A percentile compares a stretch with the other conserved stretches of the same genome.
These are phyloP conservation scores for Paralagenidium karlingii DNA, from an alignment of 352 stramenopile species.

Conservation along the genomic window DNA sequence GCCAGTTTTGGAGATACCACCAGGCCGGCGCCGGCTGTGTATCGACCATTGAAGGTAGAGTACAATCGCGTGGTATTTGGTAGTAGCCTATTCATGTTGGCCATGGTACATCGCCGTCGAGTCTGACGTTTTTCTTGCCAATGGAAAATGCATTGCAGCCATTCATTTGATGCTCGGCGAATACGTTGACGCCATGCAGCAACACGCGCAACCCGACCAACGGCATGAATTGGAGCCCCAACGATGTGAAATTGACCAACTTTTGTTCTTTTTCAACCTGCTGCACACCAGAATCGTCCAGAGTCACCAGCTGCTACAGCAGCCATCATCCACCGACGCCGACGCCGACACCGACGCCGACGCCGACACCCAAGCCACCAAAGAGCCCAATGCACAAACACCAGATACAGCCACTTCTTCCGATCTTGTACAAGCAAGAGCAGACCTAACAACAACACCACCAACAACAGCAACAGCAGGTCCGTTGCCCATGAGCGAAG, in stretches of 20 bases:
- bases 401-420: no score
- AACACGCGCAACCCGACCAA: no score
- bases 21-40: constrained; percentile 71
- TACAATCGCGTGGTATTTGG: neutral
- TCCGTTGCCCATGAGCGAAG: constrained; percentile 56
- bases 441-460: constrained; percentile 24
- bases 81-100: neutral
- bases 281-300: constrained; percentile 52
- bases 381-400: no score
- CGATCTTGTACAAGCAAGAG: no score
- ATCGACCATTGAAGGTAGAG: constrained; percentile 83
- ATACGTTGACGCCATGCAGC: constrained; percentile 30
- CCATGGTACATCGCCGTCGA: constrained; percentile 1
- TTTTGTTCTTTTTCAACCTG: constrained; percentile 81
- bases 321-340: no score
- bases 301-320: constrained; percentile 41
- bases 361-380: no score
- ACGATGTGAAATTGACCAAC: constrained; percentile 33
- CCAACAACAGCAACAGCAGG: constrained; percentile 29
- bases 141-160: constrained; percentile 15
- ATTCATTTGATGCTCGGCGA: constrained; percentile 78
- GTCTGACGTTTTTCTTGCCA: no score
- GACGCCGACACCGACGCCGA: no score
- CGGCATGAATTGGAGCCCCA: neutral
- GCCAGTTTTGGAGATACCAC: constrained; percentile 84